Evolutionary conservation across 163 green algal species (phyloP).

Genomic region (Volvox carteri): DNA sequence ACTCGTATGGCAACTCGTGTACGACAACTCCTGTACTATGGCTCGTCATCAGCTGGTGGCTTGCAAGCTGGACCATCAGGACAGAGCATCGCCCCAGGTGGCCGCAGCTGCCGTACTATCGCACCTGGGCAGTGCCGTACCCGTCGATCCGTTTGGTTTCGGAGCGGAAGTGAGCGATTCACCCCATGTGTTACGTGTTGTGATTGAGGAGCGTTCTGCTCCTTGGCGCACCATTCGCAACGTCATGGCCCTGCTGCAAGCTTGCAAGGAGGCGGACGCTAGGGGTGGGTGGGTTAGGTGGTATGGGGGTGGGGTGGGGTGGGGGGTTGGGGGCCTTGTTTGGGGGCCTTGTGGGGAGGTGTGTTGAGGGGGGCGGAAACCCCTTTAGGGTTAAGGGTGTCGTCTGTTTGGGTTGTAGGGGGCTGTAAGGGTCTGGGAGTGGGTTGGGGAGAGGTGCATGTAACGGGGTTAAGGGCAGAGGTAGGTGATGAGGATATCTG

Average conservation of each 20-base stretch:
- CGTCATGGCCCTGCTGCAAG: not conserved
- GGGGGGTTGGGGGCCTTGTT: too few species aligned
- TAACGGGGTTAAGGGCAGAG: too few species aligned
- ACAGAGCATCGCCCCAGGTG: not conserved
- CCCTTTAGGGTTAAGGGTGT: too few species aligned
- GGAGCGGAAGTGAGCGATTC: not conserved
- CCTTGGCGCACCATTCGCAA: slow-evolving; percentile 36
- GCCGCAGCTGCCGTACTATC: slow-evolving; percentile 4
- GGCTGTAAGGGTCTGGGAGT: too few species aligned
- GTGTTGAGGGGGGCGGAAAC: too few species aligned
- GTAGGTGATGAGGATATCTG: not conserved
- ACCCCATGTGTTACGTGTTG: slow-evolving; percentile 11
- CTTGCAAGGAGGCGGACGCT: slow-evolving; percentile 28
- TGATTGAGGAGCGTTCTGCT: slow-evolving; percentile 18
- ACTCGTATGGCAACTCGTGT: too few species aligned
- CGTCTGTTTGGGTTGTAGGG: too few species aligned
- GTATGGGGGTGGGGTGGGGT: too few species aligned
- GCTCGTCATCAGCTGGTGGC: slow-evolving; percentile 31
- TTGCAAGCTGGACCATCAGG: slow-evolving; percentile 37
- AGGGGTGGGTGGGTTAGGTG: too few species aligned
- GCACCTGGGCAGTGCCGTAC: slow-evolving; percentile 1
- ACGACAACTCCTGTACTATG: too few species aligned
- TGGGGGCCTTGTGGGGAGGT: too few species aligned
- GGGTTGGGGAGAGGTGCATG: too few species aligned
- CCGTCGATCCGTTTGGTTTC: slow-evolving; percentile 11